Percentiles rank a stretch among this genome's conserved stretches.
phyloP scores from a whole-genome alignment of 257 asterid species.

The Oldenlandia corymbosa region DNA sequence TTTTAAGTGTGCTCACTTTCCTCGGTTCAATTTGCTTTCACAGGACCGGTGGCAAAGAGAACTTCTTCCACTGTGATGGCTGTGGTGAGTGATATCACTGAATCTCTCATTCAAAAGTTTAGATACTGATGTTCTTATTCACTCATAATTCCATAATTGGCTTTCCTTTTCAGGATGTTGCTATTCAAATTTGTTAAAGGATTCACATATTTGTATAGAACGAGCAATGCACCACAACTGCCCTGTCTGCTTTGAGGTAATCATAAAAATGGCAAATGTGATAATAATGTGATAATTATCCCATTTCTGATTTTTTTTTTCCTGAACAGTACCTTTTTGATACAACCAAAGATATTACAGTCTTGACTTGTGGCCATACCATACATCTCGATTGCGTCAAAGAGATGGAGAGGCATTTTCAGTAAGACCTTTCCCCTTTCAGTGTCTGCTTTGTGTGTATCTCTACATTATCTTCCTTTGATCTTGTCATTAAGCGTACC shows the following conservation, averaged over 20 bases:
- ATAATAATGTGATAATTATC: neutral
- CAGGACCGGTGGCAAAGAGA: slow-evolving; percentile 77
- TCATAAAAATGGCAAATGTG: neutral
- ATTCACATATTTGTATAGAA: slow-evolving; percentile 59
- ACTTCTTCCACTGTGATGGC: slow-evolving; percentile 60
- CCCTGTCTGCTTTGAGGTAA: slow-evolving; percentile 75
- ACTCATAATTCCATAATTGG: neutral
- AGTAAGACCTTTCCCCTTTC: slow-evolving; percentile 27
- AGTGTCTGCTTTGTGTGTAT: neutral
- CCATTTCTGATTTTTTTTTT: slow-evolving; percentile 1
- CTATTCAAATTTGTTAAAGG: slow-evolving; percentile 51
- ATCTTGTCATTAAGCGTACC: neutral
- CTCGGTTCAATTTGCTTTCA: neutral
- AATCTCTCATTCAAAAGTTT: neutral
- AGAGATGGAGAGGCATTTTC: slow-evolving; percentile 57
- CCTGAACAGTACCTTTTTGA: slow-evolving; percentile 50
- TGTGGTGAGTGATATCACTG: slow-evolving; percentile 41
- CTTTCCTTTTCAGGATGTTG: slow-evolving; percentile 48
- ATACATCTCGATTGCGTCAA: slow-evolving; percentile 56
- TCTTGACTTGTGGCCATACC: slow-evolving; percentile 58
- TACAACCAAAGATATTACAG: slow-evolving; percentile 47
- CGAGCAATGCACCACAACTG: slow-evolving; percentile 79
- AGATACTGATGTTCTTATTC: neutral
- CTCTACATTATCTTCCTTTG: neutral
- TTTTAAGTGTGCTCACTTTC: neutral